Evolutionary conservation across 352 stramenopile genomes (phyloP), one percentile per base, ranked within the genome.

Genomic region (Globisporangium emineosum): DNA sequence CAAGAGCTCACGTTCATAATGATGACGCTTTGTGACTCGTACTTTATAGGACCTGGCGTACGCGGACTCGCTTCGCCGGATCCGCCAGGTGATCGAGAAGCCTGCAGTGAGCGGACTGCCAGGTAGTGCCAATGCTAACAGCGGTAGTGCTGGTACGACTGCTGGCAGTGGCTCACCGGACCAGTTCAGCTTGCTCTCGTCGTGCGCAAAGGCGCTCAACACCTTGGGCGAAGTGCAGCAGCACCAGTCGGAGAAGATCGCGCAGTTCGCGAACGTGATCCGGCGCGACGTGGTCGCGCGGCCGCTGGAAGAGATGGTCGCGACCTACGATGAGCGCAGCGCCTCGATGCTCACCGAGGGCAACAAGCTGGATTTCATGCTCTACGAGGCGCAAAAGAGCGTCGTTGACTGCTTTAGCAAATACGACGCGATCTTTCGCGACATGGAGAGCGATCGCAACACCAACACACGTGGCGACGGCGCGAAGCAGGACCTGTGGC

Each of bases 221-320:
- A 73, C 72, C 1, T 59, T 90, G 9, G 83, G 78, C 12, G 82
- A 94, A 64, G 75, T 85, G 30, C 86, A 94, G 72, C 82, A 91
- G 66, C 80, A 91, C 70, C 59, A 91, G 19, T 78, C 78, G 9
- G 83, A 94, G 23, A 94, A 94, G 68, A 52, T 93, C 25, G 69
- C 85, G 57, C 83, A 91, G 61, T 81, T 93, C n/a, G 81, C 83
- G 19, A 87, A 71, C 23, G 77, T 87, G 2, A 67, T 94, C 57
- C 86, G 88, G 56, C 70, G 84, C 15, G 86, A 94, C 64, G 83
- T 94, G 21, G 68, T 86, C 15, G 58, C 67, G 1, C 81, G 82
- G 10, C 83, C 79, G n/a, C 66, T 94, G 5, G 82, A 92, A 1
- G 83, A 94, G 50, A 93, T 94, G 79, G 66, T 76, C 9, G 57